Percentiles rank a stretch among this genome's conserved stretches.
Conservation (phyloP, 2,329 filamentous ascomycete genomes). For the Colletotrichum scovillei region DNA sequence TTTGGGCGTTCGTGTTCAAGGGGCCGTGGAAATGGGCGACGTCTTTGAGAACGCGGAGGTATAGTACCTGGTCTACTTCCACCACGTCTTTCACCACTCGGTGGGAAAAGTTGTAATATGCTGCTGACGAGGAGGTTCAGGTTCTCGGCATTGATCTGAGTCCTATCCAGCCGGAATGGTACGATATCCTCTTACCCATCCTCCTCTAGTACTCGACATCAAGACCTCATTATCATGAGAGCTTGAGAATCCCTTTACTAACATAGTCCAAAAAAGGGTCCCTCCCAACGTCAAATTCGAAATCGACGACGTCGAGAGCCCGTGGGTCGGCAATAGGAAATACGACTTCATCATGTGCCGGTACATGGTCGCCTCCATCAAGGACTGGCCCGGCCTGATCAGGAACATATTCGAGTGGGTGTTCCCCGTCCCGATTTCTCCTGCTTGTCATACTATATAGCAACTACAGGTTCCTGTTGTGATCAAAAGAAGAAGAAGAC, state of each 20-base stretch:
- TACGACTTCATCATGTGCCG: slow-evolving; percentile 46
- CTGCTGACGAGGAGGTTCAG: neutral
- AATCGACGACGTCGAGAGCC: slow-evolving; percentile 71
- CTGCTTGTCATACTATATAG: slow-evolving; percentile 25
- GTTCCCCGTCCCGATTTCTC: neutral
- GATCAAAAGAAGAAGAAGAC: too few relatives aligned
- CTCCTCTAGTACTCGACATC: neutral
- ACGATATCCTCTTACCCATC: neutral
- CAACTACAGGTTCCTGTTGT: too few relatives aligned
- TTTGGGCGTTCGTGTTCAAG: neutral
- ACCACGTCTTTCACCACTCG: too few relatives aligned
- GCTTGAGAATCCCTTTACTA: neutral
- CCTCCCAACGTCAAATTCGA: slow-evolving; percentile 74
- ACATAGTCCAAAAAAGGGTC: slow-evolving; percentile 48
- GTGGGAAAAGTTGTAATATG: too few relatives aligned
- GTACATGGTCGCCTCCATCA: slow-evolving; percentile 6
- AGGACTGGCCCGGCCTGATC: slow-evolving; percentile 5
- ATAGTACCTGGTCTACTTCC: neutral
- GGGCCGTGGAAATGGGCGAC: neutral
- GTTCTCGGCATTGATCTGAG: neutral
- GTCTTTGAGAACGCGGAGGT: neutral
- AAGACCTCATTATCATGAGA: neutral
- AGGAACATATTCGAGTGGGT: slow-evolving; percentile 1
- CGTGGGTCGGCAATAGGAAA: slow-evolving; percentile 53
- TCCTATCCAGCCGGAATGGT: neutral